phyloP scores from a whole-genome alignment of 257 asterid species.

The Capsicum rhomboideum region DNA sequence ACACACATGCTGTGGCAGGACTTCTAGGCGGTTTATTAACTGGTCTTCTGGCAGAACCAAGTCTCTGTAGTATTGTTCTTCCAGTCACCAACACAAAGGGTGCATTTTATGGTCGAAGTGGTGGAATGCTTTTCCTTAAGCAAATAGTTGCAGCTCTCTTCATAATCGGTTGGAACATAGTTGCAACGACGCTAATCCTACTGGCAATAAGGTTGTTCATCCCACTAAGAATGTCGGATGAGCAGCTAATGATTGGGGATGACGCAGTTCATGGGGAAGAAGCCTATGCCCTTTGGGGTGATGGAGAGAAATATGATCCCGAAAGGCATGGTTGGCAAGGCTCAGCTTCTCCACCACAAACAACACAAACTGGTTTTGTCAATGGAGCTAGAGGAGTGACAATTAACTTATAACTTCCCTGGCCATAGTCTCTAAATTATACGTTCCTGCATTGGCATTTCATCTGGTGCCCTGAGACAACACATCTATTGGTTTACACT shows the following conservation, averaged over 20 bases:
- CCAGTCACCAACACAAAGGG: constrained; percentile 71
- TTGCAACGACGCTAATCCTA: constrained; percentile 53
- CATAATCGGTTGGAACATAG: constrained; percentile 64
- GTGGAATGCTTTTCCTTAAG: constrained; percentile 49
- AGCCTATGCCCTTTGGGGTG: constrained; percentile 93
- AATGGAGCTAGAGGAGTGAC: constrained; percentile 70
- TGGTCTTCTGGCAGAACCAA: constrained; percentile 70
- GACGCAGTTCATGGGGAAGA: constrained; percentile 94
- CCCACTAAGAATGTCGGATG: constrained; percentile 79
- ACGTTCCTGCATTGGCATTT: too few relatives aligned
- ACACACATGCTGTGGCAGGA: constrained; percentile 90
- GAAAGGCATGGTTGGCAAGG: constrained; percentile 56
- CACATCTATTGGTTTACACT: not conserved
- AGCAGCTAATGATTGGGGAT: constrained; percentile 78
- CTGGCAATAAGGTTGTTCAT: constrained; percentile 42
- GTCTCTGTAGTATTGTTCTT: constrained; percentile 52
- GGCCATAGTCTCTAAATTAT: too few relatives aligned
- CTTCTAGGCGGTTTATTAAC: constrained; percentile 71
- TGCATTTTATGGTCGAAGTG: constrained; percentile 54
- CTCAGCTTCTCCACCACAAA: constrained; percentile 25
- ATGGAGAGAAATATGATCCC: constrained; percentile 72
- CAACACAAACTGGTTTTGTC: constrained; percentile 20
- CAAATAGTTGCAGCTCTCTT: constrained; percentile 74
- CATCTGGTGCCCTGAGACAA: too few relatives aligned
- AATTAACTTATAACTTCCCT: constrained; percentile 43